Evolutionary conservation across 257 asterid genomes (phyloP).

Genomic region (Solanum gandarillasii): DNA sequence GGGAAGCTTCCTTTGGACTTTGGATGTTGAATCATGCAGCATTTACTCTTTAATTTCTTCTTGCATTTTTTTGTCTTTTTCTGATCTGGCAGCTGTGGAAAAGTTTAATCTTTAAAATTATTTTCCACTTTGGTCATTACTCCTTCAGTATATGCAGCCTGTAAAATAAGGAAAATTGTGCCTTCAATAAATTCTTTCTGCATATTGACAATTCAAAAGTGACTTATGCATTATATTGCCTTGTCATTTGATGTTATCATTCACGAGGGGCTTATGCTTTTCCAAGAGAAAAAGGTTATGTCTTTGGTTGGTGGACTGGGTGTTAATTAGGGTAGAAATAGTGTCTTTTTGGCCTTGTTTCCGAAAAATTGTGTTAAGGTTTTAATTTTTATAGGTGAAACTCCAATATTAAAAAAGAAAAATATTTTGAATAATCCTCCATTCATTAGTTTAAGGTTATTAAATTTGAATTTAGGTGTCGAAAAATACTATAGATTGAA

Average conservation of each 20-base stretch:
- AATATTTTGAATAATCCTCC: not conserved
- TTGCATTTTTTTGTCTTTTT: not conserved
- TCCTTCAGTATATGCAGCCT: not conserved
- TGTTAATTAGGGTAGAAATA: not conserved
- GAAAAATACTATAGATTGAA: not conserved
- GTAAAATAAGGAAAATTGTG: constrained; percentile 2
- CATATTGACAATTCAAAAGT: constrained; percentile 6
- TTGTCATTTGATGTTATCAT: not conserved
- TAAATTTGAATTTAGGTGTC: not conserved
- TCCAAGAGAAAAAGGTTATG: not conserved
- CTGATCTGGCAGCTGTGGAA: not conserved
- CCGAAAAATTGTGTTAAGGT: not conserved
- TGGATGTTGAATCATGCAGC: not conserved
- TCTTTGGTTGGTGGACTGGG: not conserved
- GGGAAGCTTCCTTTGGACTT: not conserved
- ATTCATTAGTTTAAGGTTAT: not conserved
- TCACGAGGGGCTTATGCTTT: not conserved
- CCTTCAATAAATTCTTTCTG: constrained; percentile 1
- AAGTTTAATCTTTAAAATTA: not conserved
- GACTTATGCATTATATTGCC: not conserved
- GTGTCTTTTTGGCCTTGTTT: not conserved
- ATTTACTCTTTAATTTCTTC: not conserved
- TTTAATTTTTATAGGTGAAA: not conserved
- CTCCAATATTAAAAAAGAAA: too few relatives aligned
- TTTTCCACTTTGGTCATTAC: not conserved